A percentile compares a stretch with the other conserved stretches of the same genome.
Evolutionary conservation across 1,284 basidiomycete genomes (phyloP).

Genomic region (Leccinum huronense): DNA sequence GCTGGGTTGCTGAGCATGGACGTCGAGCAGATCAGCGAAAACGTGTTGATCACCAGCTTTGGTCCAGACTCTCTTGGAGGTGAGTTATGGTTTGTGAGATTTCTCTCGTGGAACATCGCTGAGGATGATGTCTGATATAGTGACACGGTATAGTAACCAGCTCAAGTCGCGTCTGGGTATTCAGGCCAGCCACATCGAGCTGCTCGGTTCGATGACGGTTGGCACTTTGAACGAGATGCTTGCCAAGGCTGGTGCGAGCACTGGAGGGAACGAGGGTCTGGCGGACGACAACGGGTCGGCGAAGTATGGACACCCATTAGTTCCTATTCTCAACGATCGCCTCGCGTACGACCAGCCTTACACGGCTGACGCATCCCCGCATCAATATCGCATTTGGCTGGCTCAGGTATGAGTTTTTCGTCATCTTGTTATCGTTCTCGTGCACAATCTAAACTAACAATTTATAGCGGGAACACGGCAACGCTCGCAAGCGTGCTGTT

Average conservation of each 20-base stretch:
- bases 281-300: slow-evolving; percentile 24
- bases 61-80: slow-evolving; percentile 34
- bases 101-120: no score
- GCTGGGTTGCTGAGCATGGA: slow-evolving; percentile 27
- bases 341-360: slow-evolving; percentile 34
- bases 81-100: slow-evolving; percentile 8
- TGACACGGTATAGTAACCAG: slow-evolving; percentile 32
- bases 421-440: no score
- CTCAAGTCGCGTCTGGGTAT: slow-evolving; percentile 30
- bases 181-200: slow-evolving; percentile 32
- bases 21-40: slow-evolving; percentile 28
- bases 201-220: slow-evolving; percentile 32
- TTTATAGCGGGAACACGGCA: slow-evolving; percentile 25
- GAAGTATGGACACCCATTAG: slow-evolving; percentile 30
- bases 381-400: slow-evolving; percentile 34
- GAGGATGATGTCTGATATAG: no score
- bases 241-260: slow-evolving; percentile 16
- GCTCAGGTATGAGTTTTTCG: slow-evolving; percentile 27
- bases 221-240: slow-evolving; percentile 27
- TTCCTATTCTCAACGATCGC: slow-evolving; percentile 31
- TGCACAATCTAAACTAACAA: background rate
- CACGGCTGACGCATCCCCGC: slow-evolving; percentile 29
- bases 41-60: slow-evolving; percentile 32
- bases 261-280: slow-evolving; percentile 6
- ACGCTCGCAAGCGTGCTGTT: slow-evolving; percentile 20